Evolutionary conservation across 164 flowering plant genomes (phyloP).

Genomic region (Cinnamomum chago): DNA sequence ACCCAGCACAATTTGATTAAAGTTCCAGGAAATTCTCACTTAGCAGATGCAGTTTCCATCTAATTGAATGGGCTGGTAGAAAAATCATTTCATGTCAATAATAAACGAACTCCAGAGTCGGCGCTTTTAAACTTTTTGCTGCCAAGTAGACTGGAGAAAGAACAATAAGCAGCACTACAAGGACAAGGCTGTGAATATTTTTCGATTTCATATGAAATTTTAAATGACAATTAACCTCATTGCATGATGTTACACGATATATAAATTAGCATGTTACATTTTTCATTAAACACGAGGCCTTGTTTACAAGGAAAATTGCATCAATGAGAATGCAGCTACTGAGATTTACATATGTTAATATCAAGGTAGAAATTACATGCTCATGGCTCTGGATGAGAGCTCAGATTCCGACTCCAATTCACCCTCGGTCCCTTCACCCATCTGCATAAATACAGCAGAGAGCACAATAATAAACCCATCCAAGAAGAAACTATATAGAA

Average conservation of each 20-base stretch:
- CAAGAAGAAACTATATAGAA: background rate
- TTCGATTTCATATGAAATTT: background rate
- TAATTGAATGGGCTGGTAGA: no score
- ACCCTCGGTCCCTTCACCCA: constrained; percentile 25
- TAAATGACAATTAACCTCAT: constrained; percentile 5
- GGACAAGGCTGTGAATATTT: no score
- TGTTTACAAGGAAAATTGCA: constrained; percentile 40
- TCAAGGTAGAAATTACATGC: constrained; percentile 50
- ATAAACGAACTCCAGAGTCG: no score
- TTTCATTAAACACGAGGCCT: constrained; percentile 22
- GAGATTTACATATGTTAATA: constrained; percentile 20
- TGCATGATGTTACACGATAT: constrained; percentile 10
- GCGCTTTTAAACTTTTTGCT: no score
- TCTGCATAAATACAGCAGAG: constrained; percentile 23
- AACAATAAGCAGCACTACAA: no score
- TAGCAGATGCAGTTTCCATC: no score
- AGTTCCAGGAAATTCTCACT: no score
- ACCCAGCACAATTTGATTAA: no score
- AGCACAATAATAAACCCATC: background rate
- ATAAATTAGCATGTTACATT: constrained; percentile 31
- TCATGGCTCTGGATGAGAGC: constrained; percentile 75
- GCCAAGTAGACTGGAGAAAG: no score
- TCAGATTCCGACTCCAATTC: constrained; percentile 58
- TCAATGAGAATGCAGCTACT: constrained; percentile 23
- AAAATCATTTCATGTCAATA: no score